phyloP scores from a whole-genome alignment of 2,329 filamentous ascomycete genomes.

The Coniochaeta ligniaria region DNA sequence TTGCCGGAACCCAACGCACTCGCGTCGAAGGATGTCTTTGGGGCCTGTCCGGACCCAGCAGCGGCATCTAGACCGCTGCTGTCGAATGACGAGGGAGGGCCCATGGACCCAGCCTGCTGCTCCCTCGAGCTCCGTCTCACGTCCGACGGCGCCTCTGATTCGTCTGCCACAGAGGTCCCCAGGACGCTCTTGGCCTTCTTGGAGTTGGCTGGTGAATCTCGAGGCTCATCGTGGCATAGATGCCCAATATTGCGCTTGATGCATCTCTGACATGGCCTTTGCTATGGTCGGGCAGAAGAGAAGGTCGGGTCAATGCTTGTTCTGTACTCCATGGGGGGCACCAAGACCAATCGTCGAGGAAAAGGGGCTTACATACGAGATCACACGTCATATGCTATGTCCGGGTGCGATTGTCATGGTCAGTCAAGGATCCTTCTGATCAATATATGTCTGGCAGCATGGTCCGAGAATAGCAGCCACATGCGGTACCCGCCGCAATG shows the following conservation, averaged over 20 bases:
- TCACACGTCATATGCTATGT: constrained; percentile 86
- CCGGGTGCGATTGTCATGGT: constrained; percentile 31
- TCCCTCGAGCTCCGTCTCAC: constrained; percentile 49
- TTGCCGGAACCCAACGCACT: constrained; percentile 41
- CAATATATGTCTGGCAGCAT: background rate
- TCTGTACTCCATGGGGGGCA: constrained; percentile 13
- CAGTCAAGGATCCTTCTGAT: constrained; percentile 29
- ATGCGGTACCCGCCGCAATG: constrained; percentile 3
- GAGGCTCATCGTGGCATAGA: constrained; percentile 94
- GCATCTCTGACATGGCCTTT: constrained; percentile 93
- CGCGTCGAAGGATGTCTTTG: constrained; percentile 36
- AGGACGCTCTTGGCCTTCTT: constrained; percentile 71
- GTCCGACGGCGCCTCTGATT: constrained; percentile 49
- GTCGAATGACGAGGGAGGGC: constrained; percentile 39
- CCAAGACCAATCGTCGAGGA: constrained; percentile 2
- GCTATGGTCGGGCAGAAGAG: constrained; percentile 42
- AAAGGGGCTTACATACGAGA: constrained; percentile 56
- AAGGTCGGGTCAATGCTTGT: constrained; percentile 20
- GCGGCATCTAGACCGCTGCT: constrained; percentile 15
- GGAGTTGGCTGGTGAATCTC: constrained; percentile 59
- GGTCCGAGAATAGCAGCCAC: constrained; percentile 1
- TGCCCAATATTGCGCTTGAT: constrained; percentile 98
- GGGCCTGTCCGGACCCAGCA: constrained; percentile 26
- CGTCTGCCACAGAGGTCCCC: constrained; percentile 50
- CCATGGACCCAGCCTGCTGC: constrained; percentile 46